Evolutionary conservation across 2,329 filamentous ascomycete genomes (phyloP), one percentile per base, ranked within the genome.

Genomic region (Teratosphaeria viscida): DNA sequence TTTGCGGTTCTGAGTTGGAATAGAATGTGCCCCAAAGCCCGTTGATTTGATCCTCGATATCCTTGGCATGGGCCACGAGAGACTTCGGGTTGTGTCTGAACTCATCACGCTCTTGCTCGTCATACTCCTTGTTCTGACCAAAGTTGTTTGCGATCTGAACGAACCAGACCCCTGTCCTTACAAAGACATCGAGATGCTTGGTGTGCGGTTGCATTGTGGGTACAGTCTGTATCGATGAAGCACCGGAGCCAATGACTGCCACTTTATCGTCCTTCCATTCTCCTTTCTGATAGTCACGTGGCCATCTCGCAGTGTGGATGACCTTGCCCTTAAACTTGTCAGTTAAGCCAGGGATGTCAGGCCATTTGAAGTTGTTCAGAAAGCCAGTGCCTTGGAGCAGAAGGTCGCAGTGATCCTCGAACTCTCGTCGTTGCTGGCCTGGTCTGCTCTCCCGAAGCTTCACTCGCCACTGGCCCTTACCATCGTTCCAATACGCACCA

Each of bases 391-490:
- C 76, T 57, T 79, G 73, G 1, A 79, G 64, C 2, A 79, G 62
- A 2, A 79, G 56, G 59, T 79, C 70, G 60, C 76, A 78, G 35
- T 72, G 67, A 10, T 79, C 77, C 37, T 75, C 72, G 54, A 77
- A 76, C 34, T 77, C 73, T 55, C 69, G 62, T 32, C 66, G 64
- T 19, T 70, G 65, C 14, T 72, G 70, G 0, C 70, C 72, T 10
- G 71, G 58, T 27, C 65, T 66, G 5, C 65, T 74, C 59, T 81
- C 73, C n/a, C 71, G 70, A 5, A 81, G 68, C 47, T 75, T 78
- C 12, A 82, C 75, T 8, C 71, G 74, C 80, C 80, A 82, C 62
- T 78, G 72, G 4, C 78, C 79, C 3, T 66, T 68, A 1, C 77
- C 72, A 23, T 81, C 78, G 56, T 79, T 70, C 80, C 79, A 82